Evolutionary conservation across 1,284 basidiomycete species (phyloP), one percentile per base, ranked within the genome.

Genomic region (Ustilago shanxiensis): DNA sequence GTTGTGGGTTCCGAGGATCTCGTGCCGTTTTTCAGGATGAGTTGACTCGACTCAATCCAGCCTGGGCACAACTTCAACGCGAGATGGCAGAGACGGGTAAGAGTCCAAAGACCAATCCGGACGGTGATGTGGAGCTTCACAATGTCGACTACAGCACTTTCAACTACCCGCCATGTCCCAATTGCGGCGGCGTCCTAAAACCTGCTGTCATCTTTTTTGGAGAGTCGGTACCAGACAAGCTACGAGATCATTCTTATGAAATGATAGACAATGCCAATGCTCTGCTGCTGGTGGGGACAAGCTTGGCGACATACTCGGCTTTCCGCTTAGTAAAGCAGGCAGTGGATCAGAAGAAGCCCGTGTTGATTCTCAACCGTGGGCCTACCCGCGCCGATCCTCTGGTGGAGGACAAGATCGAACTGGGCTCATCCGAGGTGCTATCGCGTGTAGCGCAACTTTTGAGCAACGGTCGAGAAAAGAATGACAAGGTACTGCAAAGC

Each of bases 131-230:
- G 4, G 72, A 81, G 39, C 72, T 85, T n/a, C 74, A 77, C 56
- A 72, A 79, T 18, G 79, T 80, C 53, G 82, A 85, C 59, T 86
- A 86, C 71, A 62, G 60, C 26, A 80, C 83, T 2, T 86, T 86
- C 57, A 28, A 72, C 52, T 83, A 83, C 45, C 81, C 83, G 1
- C 22, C 78, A 2, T 86, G 85, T 58, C 84, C 85, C 5, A 75
- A 70, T 54, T 86, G 85, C 65, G 82, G 80, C 24, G 85, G 85
- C 20, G 69, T 85, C 2, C 66, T 86, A 26, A 86, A 86, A 67
- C 85, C 85, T 0, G 71, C 72, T 13, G 84, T 86, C 18, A 75
- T 83, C 39, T 84, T 86, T 52, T 86, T 86, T 51, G 85, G 85
- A 33, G 85, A 86, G 60, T 79, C 76, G 16, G 81, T 86, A 5